These are phyloP conservation scores for Leptosphaerulina australis DNA, from an alignment of 2,329 filamentous ascomycete species.

Conservation along the genomic window DNA sequence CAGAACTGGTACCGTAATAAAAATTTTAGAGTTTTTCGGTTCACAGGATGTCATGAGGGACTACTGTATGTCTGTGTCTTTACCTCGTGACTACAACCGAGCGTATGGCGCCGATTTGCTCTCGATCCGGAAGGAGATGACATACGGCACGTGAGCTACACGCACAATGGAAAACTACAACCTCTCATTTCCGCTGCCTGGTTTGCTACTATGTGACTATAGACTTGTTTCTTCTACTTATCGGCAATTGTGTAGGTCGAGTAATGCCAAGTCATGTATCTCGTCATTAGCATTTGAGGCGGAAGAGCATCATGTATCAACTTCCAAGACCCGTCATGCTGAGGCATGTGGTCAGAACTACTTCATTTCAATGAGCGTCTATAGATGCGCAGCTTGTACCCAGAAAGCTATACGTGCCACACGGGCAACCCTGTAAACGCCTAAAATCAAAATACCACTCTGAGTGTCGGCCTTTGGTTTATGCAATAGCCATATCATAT, in stretches of 20 bases:
- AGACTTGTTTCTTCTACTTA: too few relatives aligned
- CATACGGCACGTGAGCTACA: too few relatives aligned
- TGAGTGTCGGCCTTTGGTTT: constrained; percentile 18
- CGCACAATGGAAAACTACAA: too few relatives aligned
- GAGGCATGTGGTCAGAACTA: constrained; percentile 5
- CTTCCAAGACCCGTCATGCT: constrained; percentile 1
- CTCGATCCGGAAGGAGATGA: too few relatives aligned
- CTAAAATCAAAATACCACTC: constrained; percentile 8
- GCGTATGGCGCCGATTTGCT: too few relatives aligned
- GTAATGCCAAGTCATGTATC: not conserved
- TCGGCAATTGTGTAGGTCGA: not conserved
- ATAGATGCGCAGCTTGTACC: constrained; percentile 12
- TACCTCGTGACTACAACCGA: too few relatives aligned
- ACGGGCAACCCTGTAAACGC: constrained; percentile 3
- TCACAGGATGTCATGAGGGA: not conserved
- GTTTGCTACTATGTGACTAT: too few relatives aligned
- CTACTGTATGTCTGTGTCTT: too few relatives aligned
- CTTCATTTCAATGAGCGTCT: constrained; percentile 18
- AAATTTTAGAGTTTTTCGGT: not conserved
- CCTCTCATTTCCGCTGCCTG: too few relatives aligned
- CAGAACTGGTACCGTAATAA: constrained; percentile 6
- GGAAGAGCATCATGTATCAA: not conserved
- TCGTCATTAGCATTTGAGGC: not conserved
- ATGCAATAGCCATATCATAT: constrained; percentile 21
- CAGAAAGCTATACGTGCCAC: constrained; percentile 14